Conservation (phyloP, 768 basidiomycete genomes). For the Ramaria rubella region DNA sequence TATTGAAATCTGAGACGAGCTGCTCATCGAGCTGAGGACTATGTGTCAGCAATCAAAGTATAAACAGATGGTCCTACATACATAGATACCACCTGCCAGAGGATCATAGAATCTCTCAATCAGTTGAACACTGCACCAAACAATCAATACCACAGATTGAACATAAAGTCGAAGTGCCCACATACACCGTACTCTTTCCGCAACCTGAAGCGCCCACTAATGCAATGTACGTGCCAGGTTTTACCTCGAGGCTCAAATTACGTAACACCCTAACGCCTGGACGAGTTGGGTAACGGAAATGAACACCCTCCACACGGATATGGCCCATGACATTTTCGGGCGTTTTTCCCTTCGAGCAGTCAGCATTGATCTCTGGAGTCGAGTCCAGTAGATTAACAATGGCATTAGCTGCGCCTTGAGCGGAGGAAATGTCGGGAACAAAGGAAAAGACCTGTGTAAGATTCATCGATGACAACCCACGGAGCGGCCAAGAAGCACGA, state of each 20-base stretch:
- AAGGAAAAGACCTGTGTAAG: conserved; percentile 50
- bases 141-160: conserved; percentile 11
- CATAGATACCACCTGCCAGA: conserved; percentile 61
- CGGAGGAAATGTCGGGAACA: conserved; percentile 85
- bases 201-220: conserved; percentile 80
- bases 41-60: conserved; percentile 3
- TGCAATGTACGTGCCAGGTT: conserved; percentile 76
- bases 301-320: conserved; percentile 70
- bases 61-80: conserved; percentile 24
- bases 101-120: conserved; percentile 88
- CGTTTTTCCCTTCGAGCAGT: conserved; percentile 59
- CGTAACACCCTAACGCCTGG: conserved; percentile 79
- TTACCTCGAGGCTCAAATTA: conserved; percentile 62
- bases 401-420: conserved; percentile 67
- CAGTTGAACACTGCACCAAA: conserved; percentile 56
- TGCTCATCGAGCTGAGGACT: conserved; percentile 58
- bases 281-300: conserved; percentile 88
- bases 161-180: conserved; percentile 7
- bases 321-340: conserved; percentile 45
- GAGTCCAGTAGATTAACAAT: conserved; percentile 74
- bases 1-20: conserved; percentile 67
- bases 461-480: background rate
- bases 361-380: conserved; percentile 71
- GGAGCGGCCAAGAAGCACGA: background rate
- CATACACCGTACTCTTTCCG: conserved; percentile 79